Evolutionary conservation across 805 yeast species (phyloP), one percentile per base, ranked within the genome.

Genomic region (Candida insectalens): DNA sequence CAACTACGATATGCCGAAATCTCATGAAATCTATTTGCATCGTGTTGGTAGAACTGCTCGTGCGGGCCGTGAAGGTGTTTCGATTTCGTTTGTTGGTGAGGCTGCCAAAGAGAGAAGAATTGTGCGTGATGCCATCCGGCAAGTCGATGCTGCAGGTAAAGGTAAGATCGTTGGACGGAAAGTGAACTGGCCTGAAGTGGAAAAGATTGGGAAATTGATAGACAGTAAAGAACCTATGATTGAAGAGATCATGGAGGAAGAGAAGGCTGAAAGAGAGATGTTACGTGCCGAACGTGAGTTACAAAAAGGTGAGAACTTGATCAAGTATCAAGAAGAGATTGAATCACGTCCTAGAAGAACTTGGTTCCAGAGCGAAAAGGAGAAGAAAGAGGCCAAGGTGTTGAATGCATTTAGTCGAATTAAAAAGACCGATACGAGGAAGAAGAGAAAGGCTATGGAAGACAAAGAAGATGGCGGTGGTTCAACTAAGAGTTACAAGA

Each of bases 41-140:
- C 82, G 98, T 67, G 96, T 92, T 39, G 98, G 98, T 61, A 83
- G 98, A 71, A 92, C 97, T 36, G 99, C 99, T 7, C 84, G 99
- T 74, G 99, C 96, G 33, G 97, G 97, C 15, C 75, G 97, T 60
- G 84, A 83, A 35, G 99, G 99, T 70, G 73, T 73, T 36, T 83
- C 96, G 29, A 80, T 92, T 27, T 79, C 96, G 2, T 77, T 92
- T 59, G 98, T 92, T 10, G 96, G 97, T 13, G 98, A 92, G 54
- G 65, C 83, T 1, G 65, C 84, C n/a, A 72, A 69, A 38, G 98
- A 92, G 43, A 76, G 98, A 59, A 63, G 69, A 31, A 84, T 92
- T 46, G 97, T 92, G n/a, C 87, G 83, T 53, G 84, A 77, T 13
- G 94, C 95, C 3, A 76, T 92, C 45, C 82, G 77, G 49, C 71